phyloP scores from a whole-genome alignment of 345 rosid genomes.

The Citrus unshiu region DNA sequence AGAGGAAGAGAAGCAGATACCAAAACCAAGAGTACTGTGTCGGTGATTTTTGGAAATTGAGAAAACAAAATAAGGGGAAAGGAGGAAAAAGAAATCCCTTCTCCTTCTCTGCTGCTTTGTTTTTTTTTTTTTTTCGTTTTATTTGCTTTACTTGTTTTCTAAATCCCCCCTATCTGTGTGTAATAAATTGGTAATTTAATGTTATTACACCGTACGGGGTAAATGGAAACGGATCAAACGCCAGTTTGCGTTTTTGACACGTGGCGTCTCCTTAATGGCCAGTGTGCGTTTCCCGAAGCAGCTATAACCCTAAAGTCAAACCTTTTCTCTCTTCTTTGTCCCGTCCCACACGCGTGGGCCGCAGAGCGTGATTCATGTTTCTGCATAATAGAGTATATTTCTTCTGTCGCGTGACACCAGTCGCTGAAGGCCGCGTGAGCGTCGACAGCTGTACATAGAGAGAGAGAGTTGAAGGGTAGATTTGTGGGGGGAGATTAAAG shows the following conservation, averaged over 20 bases:
- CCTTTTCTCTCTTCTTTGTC: background rate
- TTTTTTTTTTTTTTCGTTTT: background rate
- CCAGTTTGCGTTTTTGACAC: conserved; percentile 24
- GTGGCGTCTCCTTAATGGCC: conserved; percentile 20
- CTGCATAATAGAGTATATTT: too few relatives aligned
- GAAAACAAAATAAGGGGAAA: conserved; percentile 1
- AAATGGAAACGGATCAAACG: conserved; percentile 24
- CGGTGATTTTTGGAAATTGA: conserved; percentile 14
- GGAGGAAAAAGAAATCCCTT: background rate
- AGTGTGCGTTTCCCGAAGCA: conserved; percentile 18
- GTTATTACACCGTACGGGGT: conserved; percentile 39
- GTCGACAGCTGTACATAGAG: background rate
- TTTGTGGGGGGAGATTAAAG: background rate
- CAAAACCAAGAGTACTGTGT: conserved; percentile 9
- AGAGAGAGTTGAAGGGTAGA: background rate
- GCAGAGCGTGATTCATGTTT: background rate
- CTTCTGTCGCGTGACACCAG: background rate
- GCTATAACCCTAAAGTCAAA: conserved; percentile 27
- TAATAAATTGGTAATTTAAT: conserved; percentile 53
- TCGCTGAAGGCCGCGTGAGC: background rate
- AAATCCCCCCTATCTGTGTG: conserved; percentile 18
- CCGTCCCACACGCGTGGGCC: background rate
- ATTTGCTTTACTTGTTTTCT: conserved; percentile 13
- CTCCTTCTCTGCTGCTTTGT: conserved; percentile 7
- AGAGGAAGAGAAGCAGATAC: conserved; percentile 12